These are phyloP conservation scores for Candida pseudoviswanathii DNA, from an alignment of 1,139 yeast species.

Conservation along the genomic window DNA sequence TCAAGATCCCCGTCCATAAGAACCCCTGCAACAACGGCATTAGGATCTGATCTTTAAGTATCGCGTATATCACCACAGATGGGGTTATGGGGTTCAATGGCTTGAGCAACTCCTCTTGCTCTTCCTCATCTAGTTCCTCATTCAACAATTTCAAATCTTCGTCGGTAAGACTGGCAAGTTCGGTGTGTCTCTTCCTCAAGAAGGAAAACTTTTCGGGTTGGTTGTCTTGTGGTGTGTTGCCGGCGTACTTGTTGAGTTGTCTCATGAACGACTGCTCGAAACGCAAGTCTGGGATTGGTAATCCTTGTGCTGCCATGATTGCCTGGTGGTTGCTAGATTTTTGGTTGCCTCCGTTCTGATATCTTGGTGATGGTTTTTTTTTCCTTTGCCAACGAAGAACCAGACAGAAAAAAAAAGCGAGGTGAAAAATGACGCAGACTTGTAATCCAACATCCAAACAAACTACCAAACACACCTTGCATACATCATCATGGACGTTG, in stretches of 20 bases:
- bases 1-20: constrained; percentile 39
- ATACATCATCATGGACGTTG: constrained; percentile 37
- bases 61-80: constrained; percentile 51
- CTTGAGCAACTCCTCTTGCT: constrained; percentile 20
- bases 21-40: constrained; percentile 63
- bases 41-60: constrained; percentile 63
- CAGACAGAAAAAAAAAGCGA: constrained; percentile 4
- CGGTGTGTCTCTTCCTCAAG: neutral
- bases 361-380: neutral
- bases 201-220: constrained; percentile 3
- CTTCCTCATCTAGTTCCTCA: constrained; percentile 25
- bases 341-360: no score
- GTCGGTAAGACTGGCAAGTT: constrained; percentile 21
- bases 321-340: neutral
- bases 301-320: constrained; percentile 7
- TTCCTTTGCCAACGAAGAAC: neutral
- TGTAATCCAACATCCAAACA: neutral
- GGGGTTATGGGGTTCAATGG: constrained; percentile 49
- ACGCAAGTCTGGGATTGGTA: constrained; percentile 63
- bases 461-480: neutral
- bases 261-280: constrained; percentile 63
- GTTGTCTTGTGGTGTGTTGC: constrained; percentile 7
- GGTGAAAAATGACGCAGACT: neutral
- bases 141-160: constrained; percentile 26
- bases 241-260: constrained; percentile 45